Evolutionary conservation across 2,329 filamentous ascomycete genomes (phyloP).

Genomic region (Cyanodermella asteris): DNA sequence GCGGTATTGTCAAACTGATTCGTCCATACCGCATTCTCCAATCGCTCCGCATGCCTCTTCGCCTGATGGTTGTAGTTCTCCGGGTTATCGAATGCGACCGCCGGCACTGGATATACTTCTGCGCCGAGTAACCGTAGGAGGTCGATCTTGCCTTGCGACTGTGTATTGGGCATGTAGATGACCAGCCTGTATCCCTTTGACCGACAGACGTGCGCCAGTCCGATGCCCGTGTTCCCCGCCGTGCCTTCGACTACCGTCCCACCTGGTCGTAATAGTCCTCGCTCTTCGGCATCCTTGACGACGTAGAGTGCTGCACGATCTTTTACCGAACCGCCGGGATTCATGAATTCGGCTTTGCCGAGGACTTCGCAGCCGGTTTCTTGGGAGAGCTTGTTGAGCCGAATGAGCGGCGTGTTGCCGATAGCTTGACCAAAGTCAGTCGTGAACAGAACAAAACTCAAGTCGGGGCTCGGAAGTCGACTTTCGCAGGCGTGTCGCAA

Average conservation of each 20-base stretch:
- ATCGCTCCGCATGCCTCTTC: conserved; percentile 59
- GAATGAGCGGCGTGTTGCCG: conserved; percentile 88
- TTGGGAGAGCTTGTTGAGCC: conserved; percentile 66
- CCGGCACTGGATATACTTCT: conserved; percentile 87
- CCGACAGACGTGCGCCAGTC: conserved; percentile 86
- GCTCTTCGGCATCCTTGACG: conserved; percentile 79
- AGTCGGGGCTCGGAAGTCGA: too few relatives aligned
- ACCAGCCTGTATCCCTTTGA: conserved; percentile 82
- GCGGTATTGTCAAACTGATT: conserved; percentile 97
- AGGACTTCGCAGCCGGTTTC: conserved; percentile 85
- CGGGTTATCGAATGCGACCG: conserved; percentile 85
- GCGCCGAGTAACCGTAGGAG: conserved; percentile 75
- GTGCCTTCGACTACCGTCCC: conserved; percentile 95
- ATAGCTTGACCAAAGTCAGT: conserved; percentile 42
- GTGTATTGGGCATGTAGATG: conserved; percentile 99
- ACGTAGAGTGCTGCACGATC: conserved; percentile 90
- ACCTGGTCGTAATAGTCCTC: conserved; percentile 57
- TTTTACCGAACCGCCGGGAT: conserved; percentile 89
- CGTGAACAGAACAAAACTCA: too few relatives aligned
- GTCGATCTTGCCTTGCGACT: conserved; percentile 95
- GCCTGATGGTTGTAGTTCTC: conserved; percentile 98
- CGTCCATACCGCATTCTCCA: conserved; percentile 89
- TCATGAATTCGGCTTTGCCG: conserved; percentile 97
- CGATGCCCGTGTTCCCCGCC: conserved; percentile 93
- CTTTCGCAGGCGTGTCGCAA: background rate